A percentile compares a stretch with the other conserved stretches of the same genome.
phyloP scores from a whole-genome alignment of 2,329 filamentous ascomycete genomes.

The Pseudopithomyces maydicus region DNA sequence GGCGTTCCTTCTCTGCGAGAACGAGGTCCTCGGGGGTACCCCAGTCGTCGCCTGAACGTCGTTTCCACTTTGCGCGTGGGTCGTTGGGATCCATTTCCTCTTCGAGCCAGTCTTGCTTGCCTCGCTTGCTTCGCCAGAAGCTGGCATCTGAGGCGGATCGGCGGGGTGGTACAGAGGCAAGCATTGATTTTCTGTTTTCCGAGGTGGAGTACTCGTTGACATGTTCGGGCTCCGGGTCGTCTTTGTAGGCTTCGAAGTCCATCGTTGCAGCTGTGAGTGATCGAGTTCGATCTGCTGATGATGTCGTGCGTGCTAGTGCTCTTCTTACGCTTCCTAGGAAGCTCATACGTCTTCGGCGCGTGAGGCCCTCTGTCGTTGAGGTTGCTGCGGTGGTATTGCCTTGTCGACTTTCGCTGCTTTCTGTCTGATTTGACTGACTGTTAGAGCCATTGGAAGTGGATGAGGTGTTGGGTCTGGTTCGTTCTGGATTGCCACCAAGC shows the following conservation, averaged over 20 bases:
- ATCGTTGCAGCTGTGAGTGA: slow-evolving; percentile 30
- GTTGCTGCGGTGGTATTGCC: slow-evolving; percentile 33
- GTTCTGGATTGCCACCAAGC: slow-evolving; percentile 50
- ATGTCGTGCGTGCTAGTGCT: slow-evolving; percentile 37
- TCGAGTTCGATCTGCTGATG: slow-evolving; percentile 32
- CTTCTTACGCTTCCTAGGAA: slow-evolving; percentile 46
- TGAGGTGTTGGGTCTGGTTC: slow-evolving; percentile 34
- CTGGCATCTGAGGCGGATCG: slow-evolving; percentile 52
- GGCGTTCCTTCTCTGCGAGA: slow-evolving; percentile 36
- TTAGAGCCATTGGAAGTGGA: slow-evolving; percentile 35
- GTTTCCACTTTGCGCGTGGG: slow-evolving; percentile 27
- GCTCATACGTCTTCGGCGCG: slow-evolving; percentile 34
- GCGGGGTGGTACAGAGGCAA: slow-evolving; percentile 37
- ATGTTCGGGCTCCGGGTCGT: slow-evolving; percentile 29
- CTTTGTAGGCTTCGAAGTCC: slow-evolving; percentile 35
- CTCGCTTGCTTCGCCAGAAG: slow-evolving; percentile 48
- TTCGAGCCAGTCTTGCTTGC: slow-evolving; percentile 49
- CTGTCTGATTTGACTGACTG: slow-evolving; percentile 28
- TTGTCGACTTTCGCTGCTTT: slow-evolving; percentile 26
- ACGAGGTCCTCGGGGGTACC: slow-evolving; percentile 40
- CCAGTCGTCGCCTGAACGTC: slow-evolving; percentile 44
- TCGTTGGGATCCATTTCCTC: slow-evolving; percentile 35
- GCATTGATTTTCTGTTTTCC: slow-evolving; percentile 25
- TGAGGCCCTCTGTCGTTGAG: slow-evolving; percentile 27
- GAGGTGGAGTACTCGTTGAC: slow-evolving; percentile 7